Evolutionary conservation across 2,329 filamentous ascomycete species (phyloP).

Genomic region (Cladosporium sp.): DNA sequence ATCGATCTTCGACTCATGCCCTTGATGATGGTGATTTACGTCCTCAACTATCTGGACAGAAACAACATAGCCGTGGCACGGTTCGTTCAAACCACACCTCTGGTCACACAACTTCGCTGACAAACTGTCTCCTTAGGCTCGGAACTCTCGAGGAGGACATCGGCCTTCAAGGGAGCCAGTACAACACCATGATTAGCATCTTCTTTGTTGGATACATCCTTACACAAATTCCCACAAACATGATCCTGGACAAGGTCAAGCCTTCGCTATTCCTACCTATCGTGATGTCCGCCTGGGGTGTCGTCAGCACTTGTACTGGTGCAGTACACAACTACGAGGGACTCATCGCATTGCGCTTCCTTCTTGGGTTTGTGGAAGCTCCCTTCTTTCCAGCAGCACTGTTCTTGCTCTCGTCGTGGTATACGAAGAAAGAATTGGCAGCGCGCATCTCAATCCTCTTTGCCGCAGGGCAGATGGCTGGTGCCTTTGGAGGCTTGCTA

Average conservation of each 20-base stretch:
- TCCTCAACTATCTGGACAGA: slow-evolving; percentile 41
- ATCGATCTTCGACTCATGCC: slow-evolving; percentile 47
- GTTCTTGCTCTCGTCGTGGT: slow-evolving; percentile 46
- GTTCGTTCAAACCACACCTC: background rate
- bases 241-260: slow-evolving; percentile 31
- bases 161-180: background rate
- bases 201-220: slow-evolving; percentile 38
- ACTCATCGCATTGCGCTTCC: slow-evolving; percentile 7
- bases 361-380: slow-evolving; percentile 31
- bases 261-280: slow-evolving; percentile 30
- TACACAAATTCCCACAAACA: slow-evolving; percentile 34
- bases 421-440: slow-evolving; percentile 41
- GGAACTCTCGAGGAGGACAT: background rate
- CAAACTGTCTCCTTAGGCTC: background rate
- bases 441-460: slow-evolving; percentile 42
- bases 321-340: slow-evolving; percentile 19
- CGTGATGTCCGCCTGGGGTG: slow-evolving; percentile 29
- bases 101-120: background rate
- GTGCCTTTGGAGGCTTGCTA: slow-evolving; percentile 48
- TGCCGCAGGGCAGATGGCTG: slow-evolving; percentile 37
- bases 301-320: slow-evolving; percentile 19
- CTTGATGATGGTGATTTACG: slow-evolving; percentile 40
- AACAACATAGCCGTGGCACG: slow-evolving; percentile 17
- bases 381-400: slow-evolving; percentile 49
- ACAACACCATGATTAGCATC: slow-evolving; percentile 30